Base-by-base conservation (phyloP, 2,329 filamentous ascomycete species). In the Helotiales sp. region DNA sequence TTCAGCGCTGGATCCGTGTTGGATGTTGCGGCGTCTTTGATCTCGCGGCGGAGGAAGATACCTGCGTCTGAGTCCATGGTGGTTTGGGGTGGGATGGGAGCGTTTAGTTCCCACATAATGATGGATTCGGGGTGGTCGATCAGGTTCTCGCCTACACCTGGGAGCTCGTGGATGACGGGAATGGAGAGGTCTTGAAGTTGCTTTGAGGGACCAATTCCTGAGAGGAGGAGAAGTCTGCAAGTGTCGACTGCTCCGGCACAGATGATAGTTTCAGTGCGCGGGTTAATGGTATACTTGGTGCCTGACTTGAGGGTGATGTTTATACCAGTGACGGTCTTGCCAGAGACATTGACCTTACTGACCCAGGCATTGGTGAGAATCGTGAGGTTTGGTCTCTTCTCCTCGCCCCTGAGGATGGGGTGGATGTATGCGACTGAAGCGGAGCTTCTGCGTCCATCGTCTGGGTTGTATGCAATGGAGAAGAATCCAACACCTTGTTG, bases 381-480 rank as follows among this genome's bases (percentile, higher is more conserved):
- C 43, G 92, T 96, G 78, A 97, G 80, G 82, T 97, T 97, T 15
- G 92, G 88, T 65, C 92, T 86, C 78, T 89, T 87, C 84, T 97
- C 93, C 57, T 93, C 90, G 47, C 92, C 93, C 47, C 91, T 88
- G 61, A 97, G 86, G 75, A 97, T 93, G 40, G 93, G 93, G 80
- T 97, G 93, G 76, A 97, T 94, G 81, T 97, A 97, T 20, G 93
- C 93, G 24, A 97, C 93, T 66, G 91, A 93, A 67, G 93, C 93
- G 77, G 91, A 94, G 82, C 91, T 95, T 70, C 93, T 89, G 74
- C 88, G 87, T 76, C 93, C 92, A 75, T 93, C 90, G 75, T 97
- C 93, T 2, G 93, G 93, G 82, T 97, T 96, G 82, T 97, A 97
- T 43, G 92, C 90, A 72, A 97, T 89, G 71, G 91, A 93, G 84